phyloP scores from a whole-genome alignment of 305 asterid genomes.

The Fraxinus ornus region DNA sequence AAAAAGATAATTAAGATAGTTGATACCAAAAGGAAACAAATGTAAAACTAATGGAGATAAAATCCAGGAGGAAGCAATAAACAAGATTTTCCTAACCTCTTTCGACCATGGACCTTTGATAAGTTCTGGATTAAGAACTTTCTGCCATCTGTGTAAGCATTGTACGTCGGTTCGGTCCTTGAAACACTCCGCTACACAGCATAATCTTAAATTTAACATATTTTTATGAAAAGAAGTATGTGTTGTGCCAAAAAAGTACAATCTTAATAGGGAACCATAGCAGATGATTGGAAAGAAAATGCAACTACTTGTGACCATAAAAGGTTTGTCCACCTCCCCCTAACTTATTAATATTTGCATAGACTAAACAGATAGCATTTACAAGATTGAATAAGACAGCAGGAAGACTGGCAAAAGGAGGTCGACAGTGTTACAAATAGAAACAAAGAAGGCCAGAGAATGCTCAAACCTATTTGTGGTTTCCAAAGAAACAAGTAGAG shows the following conservation, averaged over 20 bases:
- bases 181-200: constrained; percentile 85
- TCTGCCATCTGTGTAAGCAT: constrained; percentile 99
- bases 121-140: constrained; percentile 98
- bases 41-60: background rate
- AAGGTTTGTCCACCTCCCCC: background rate
- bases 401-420: background rate
- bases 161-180: constrained; percentile 98
- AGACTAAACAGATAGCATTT: background rate
- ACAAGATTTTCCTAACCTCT: constrained; percentile 62
- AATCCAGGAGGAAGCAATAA: constrained; percentile 12
- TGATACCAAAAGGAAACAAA: constrained; percentile 4
- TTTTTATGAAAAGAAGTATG: background rate
- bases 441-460: background rate
- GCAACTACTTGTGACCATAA: background rate
- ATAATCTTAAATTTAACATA: constrained; percentile 10
- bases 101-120: constrained; percentile 99
- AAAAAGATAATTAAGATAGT: constrained; percentile 7
- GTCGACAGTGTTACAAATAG: background rate
- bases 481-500: constrained; percentile 12
- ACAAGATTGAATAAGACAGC: background rate
- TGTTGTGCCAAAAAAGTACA: background rate
- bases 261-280: background rate
- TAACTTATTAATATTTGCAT: background rate
- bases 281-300: background rate
- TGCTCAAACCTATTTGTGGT: constrained; percentile 17